Evolutionary conservation across 192 early-diverging fungal species (phyloP).

Genomic region (Paraglomus brasilianum): DNA sequence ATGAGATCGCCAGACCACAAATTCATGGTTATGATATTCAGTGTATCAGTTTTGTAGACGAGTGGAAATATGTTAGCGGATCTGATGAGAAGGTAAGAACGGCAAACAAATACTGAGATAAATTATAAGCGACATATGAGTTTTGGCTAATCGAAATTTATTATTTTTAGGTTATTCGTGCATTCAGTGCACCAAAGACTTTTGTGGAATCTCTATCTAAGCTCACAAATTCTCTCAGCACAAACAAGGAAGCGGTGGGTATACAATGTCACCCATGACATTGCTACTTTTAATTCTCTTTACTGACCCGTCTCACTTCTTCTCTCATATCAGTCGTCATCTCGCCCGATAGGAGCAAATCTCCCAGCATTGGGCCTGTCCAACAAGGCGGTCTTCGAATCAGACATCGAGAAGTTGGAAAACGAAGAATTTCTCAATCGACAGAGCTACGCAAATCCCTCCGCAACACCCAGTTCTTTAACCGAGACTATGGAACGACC

Average conservation of each 20-base stretch:
- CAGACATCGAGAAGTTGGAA: slow-evolving; percentile 46
- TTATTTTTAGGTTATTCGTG: slow-evolving; percentile 65
- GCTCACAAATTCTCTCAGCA: slow-evolving; percentile 45
- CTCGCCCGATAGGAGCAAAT: slow-evolving; percentile 71
- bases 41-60: slow-evolving; percentile 74
- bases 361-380: slow-evolving; percentile 91
- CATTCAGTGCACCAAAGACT: slow-evolving; percentile 81
- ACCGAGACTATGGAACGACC: slow-evolving; percentile 52
- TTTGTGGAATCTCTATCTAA: slow-evolving; percentile 67
- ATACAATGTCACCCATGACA: background rate
- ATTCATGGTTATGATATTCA: slow-evolving; percentile 95
- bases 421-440: slow-evolving; percentile 58
- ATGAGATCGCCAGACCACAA: slow-evolving; percentile 92
- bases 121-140: background rate
- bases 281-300: background rate
- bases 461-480: slow-evolving; percentile 45
- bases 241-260: slow-evolving; percentile 43
- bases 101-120: background rate
- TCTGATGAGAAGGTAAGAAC: slow-evolving; percentile 85
- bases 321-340: slow-evolving; percentile 34
- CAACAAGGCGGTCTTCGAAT: slow-evolving; percentile 86
- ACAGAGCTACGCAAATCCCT: slow-evolving; percentile 57
- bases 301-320: background rate
- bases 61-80: slow-evolving; percentile 77
- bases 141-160: background rate